Conservation (phyloP, 129 eudicot genomes). For the Gnaphalium uliginosum region DNA sequence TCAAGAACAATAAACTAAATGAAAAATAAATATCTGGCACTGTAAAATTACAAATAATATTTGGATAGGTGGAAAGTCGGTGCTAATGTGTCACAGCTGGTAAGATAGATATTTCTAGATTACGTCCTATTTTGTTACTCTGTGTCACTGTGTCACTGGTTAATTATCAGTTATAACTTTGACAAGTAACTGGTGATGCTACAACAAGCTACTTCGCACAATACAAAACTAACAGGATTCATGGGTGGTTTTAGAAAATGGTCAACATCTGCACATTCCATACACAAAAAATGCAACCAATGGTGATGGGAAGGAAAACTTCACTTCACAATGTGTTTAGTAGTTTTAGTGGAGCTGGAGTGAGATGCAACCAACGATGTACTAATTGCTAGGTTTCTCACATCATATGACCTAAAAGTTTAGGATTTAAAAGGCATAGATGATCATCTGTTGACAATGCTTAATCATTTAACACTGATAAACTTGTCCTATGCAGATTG, state of each 20-base stretch:
- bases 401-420: background rate
- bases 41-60: background rate
- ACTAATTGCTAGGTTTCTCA: background rate
- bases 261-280: background rate
- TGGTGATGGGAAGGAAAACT: background rate
- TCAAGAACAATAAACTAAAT: background rate
- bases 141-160: background rate
- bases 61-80: background rate
- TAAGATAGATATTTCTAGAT: background rate
- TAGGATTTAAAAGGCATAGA: background rate
- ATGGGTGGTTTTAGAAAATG: background rate
- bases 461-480: background rate
- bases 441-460: background rate
- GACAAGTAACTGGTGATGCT: background rate
- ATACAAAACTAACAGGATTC: conserved; percentile 6
- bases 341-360: background rate
- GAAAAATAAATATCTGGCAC: conserved; percentile 6
- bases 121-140: background rate
- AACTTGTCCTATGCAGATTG: background rate
- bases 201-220: background rate
- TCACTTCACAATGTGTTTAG: background rate
- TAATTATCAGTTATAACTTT: background rate
- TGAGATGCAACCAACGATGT: background rate
- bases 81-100: background rate
- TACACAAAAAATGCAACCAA: background rate